These are phyloP conservation scores for Sporobolomyces pararoseus DNA, from an alignment of 768 basidiomycete species.

Conservation along the genomic window DNA sequence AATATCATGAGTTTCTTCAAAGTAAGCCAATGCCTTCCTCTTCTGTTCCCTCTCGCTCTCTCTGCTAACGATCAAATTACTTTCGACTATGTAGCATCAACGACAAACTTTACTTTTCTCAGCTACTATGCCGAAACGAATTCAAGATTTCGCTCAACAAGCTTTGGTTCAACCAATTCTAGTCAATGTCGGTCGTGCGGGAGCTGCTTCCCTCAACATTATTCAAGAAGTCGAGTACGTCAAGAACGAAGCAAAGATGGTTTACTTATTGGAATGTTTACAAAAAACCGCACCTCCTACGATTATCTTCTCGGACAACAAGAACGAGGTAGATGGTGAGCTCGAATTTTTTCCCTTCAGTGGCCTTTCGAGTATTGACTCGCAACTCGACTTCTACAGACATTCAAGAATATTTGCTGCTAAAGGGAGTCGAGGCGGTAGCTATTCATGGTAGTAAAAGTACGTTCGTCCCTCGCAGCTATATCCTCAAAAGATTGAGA, in stretches of 20 bases:
- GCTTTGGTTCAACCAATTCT: constrained; percentile 90
- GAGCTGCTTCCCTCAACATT: constrained; percentile 94
- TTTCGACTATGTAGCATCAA: constrained; percentile 63
- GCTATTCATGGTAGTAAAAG: constrained; percentile 98
- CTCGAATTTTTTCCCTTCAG: background rate
- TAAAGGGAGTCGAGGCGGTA: constrained; percentile 97
- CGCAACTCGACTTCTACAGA: constrained; percentile 59
- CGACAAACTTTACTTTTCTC: constrained; percentile 95
- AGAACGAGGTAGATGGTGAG: constrained; percentile 98
- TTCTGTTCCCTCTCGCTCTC: background rate
- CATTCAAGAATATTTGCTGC: constrained; percentile 92
- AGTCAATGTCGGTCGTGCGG: constrained; percentile 96
- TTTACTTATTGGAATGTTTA: constrained; percentile 91
- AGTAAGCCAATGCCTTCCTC: too few relatives aligned
- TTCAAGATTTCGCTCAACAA: constrained; percentile 96
- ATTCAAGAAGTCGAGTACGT: constrained; percentile 95
- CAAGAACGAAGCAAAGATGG: constrained; percentile 99
- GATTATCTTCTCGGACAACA: constrained; percentile 97
- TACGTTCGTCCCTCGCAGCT: constrained; percentile 50
- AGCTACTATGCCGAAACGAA: constrained; percentile 97
- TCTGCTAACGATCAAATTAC: background rate
- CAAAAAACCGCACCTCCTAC: constrained; percentile 98
- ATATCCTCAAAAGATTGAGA: too few relatives aligned
- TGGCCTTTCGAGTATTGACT: background rate
- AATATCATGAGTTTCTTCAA: constrained; percentile 99